These are phyloP conservation scores for Aspergillus alliaceus DNA, from an alignment of 2,329 filamentous ascomycete species.

Conservation along the genomic window DNA sequence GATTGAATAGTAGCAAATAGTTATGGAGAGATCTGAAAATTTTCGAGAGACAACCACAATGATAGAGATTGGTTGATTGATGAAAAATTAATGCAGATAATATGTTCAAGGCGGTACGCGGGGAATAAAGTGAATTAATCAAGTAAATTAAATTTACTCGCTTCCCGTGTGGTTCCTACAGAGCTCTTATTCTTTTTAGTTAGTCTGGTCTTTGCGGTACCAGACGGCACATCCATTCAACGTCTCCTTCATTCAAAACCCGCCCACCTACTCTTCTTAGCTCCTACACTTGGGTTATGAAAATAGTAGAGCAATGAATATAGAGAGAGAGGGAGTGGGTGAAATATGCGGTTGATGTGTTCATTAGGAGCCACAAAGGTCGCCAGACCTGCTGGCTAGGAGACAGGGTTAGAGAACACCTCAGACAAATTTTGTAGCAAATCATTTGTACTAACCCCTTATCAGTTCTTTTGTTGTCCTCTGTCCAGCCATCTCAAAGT, in stretches of 20 bases:
- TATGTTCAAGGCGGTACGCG: conserved; percentile 19
- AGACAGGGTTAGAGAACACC: too few relatives aligned
- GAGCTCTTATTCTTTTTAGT: not conserved
- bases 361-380: too few relatives aligned
- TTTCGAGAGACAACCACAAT: conserved; percentile 1
- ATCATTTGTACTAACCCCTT: too few relatives aligned
- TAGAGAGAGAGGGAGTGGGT: too few relatives aligned
- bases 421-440: too few relatives aligned
- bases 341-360: too few relatives aligned
- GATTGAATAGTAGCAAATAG: not conserved
- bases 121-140: conserved; percentile 5
- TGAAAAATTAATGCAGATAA: conserved; percentile 17
- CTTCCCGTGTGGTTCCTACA: conserved; percentile 17
- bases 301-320: too few relatives aligned
- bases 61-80: conserved; percentile 9
- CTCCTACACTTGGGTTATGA: too few relatives aligned
- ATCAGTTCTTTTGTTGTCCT: not conserved
- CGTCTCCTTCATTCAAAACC: too few relatives aligned
- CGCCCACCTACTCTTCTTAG: too few relatives aligned
- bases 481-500: not conserved
- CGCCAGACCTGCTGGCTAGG: too few relatives aligned
- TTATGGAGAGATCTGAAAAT: not conserved
- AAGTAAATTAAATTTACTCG: not conserved
- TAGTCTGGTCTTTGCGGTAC: not conserved
- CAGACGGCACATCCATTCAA: not conserved